Base-by-base conservation (phyloP, 805 yeast species). In the Monosporozyma unispora region DNA sequence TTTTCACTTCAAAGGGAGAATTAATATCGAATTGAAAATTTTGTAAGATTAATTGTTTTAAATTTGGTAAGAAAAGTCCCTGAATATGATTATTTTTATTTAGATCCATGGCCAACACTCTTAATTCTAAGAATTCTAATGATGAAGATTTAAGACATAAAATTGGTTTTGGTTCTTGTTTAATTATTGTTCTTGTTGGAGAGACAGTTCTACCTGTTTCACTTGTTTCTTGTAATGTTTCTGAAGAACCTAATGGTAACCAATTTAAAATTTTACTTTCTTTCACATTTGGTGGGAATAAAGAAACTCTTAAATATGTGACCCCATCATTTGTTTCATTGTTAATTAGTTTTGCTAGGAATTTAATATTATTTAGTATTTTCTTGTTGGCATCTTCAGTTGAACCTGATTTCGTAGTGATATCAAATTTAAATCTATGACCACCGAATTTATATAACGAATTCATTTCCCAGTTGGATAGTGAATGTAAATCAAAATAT, bases 391-490 rank as follows among this genome's bases (percentile, higher is more conserved):
- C 31, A 18, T 54, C 48, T 28, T 51, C 57, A 4, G 50, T 47
- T 6, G 56, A 52, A 8, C 52, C 53, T 8, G 56, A 46, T 47
- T 48, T 49, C 1, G 56, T 40, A 3, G 58, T 43, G 41, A 54
- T 55, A 45, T 60, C 58, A 46, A 52, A 60, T 48, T 56, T 56
- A 43, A 61, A 57, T 8, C 57, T 46, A 45, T 63, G 64, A 3
- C 66, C 67, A 12, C 60, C 46, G 45, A 60, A 61, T 27, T 40
- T 23, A 19, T 33, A 46, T 1, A 61, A 44, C 14, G 49, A 48
- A 11, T 61, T 62, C 37, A 61, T 39, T 8, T 43, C 12, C 64
- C 66, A 61, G 46, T 59, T 57, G n/a, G 53, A 47, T 23, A 60
- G 54, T 2, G 64, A 61, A 45, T 63, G 62, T 10, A 63, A 28